Evolutionary conservation across 2,329 filamentous ascomycete species (phyloP).

Genomic region (Hypoxylon rubiginosum): DNA sequence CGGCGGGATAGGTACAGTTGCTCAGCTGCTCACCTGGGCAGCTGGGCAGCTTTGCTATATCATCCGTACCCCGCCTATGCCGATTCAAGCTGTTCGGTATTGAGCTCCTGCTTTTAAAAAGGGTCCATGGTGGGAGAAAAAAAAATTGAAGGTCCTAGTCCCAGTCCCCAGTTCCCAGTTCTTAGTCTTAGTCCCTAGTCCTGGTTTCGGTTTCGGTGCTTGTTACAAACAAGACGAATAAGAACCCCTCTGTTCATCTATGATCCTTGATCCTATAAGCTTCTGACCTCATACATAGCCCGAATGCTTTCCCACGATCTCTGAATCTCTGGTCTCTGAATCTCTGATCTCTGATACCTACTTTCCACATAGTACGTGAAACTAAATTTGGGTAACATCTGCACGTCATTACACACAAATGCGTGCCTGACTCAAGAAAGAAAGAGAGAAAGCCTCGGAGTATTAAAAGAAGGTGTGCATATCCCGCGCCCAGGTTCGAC

Average conservation of each 20-base stretch:
- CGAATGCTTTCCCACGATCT: neutral
- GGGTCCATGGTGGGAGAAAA: neutral
- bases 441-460: conserved; percentile 4
- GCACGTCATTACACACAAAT: conserved; percentile 40
- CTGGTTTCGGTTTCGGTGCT: neutral
- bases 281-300: conserved; percentile 40
- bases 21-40: conserved; percentile 6
- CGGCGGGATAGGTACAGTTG: neutral
- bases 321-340: conserved; percentile 11
- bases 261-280: neutral
- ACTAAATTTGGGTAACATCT: conserved; percentile 39
- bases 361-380: conserved; percentile 5
- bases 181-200: neutral
- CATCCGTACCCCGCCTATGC: conserved; percentile 31
- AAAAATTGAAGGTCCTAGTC: neutral
- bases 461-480: conserved; percentile 30
- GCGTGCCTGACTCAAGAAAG: conserved; percentile 32
- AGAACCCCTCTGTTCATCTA: neutral
- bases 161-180: neutral
- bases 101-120: conserved; percentile 6
- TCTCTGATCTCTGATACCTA: conserved; percentile 19
- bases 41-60: conserved; percentile 17
- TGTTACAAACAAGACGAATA: neutral
- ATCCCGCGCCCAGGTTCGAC: conserved; percentile 9
- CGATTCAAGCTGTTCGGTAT: conserved; percentile 19